Base-by-base conservation (phyloP, 1,284 basidiomycete genomes). In the Ganoderma resinaceum region DNA sequence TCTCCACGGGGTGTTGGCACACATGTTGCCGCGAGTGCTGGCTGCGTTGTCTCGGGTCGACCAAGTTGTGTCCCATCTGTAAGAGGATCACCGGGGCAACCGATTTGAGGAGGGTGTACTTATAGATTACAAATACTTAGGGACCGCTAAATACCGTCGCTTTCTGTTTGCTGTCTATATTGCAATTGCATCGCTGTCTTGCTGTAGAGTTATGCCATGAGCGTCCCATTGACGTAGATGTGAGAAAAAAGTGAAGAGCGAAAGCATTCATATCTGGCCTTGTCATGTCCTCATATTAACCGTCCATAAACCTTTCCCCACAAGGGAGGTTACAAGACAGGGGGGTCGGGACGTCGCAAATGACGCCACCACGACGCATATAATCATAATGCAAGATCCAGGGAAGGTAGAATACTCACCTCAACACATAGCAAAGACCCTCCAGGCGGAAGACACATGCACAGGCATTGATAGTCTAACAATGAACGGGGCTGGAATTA, bases 1-100 rank as follows among this genome's bases (percentile, higher is more conserved):
- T 89, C 3, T 93, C 91, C n/a, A 93, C 91, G 0, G 92, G 92
- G 4, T 94, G 92, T 77, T 94, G 93, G 93, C 92, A 94, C 76
- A 91, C 91, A 0, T 94, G 91, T 73, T 94, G 93, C 77, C 82
- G 88, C 53, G 88, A 88, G 76, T 94, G 92, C 76, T 94, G 92
- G 92, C 78, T 94, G 58, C 87, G 89, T 12, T 94, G 93, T 77
- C 82, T 94, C 55, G 91, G 91, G n/a, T 88, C 91, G 8, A 93
- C 91, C 3, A 92, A 89, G 76, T 82, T 94, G 18, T 94, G 92
- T 78, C 92, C 92, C 0, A 94, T 94, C 71, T 94, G 92, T 82
- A 93, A 94, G 78, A 86, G 93, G 60, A 94, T 94, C 67, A 94
- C 92, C 31, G 84, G 84, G 3, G 91, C 91, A 9, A 81, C 84